Evolutionary conservation across 176 grass and related monocot species (phyloP), one percentile per base, ranked within the genome.

Genomic region (Canna indica): DNA sequence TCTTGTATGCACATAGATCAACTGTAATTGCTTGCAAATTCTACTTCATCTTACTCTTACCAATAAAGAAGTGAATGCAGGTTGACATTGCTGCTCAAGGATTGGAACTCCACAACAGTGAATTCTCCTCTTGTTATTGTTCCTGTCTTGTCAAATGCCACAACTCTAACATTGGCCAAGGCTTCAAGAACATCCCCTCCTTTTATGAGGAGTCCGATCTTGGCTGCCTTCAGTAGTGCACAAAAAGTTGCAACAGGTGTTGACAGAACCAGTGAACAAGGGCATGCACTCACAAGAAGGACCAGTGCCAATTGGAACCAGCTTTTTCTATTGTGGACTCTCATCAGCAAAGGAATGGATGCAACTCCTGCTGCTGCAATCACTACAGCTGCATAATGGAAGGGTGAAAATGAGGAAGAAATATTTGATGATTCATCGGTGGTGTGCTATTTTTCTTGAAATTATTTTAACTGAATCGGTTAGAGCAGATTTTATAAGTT

Each of bases 311-410:
- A 7, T 30, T 47, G 39, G 33, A 70, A 47, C 67, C 38, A 70
- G 12, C 44, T 30, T 70, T 30, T 70, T 8, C 36, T 1, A 30
- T 70, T 45, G 16, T 10, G 25, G 44, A 18, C 42, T 47, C 67
- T 46, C 20, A 47, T 47, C 3, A 8, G 8, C 0, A 70, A 47
- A 29, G 67, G 67, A 70, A 70, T 30, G 1, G 44, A 10, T 46
- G 67, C 77, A 41, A 81, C 81, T 42, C 67, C 64, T 36, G 77
- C 77, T 41, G 77, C 78, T 1, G 75, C 32, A 16, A 79, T 28
- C 3, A 95, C 74, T 64, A 90, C 81, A 0, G 68, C 86, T 86
- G 78, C 62, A 80, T 2, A 48, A 7, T 5, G 20, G 33, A 56
- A 29, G 70, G 39, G 25, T 16, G 59, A 54, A 31, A 6, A 29